Evolutionary conservation across 345 rosid genomes (phyloP), one percentile per base, ranked within the genome.

Genomic region (Dovyalis caffra): DNA sequence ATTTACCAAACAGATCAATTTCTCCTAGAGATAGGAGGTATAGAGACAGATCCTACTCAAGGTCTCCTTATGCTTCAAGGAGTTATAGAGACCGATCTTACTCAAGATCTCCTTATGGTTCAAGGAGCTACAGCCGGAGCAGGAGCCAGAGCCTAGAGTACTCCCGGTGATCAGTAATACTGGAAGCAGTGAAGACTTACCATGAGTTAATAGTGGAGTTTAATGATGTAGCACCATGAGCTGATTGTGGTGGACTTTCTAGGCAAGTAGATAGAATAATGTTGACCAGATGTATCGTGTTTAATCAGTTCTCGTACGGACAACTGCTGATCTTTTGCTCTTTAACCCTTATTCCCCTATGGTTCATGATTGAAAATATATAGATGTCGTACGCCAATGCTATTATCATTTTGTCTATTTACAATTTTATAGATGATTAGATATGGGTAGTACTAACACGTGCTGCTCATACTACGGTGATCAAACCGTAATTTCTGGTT

Each of bases 81-180:
- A 90, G 94, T 80, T 73, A 71, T 29, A 87, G 85, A 63, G 94
- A 83, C 68, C 84, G 40, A 6, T 88, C 96, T 2, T 85, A 85
- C 80, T 84, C 88, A 0, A 82, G 88, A 81, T 43, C 47, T 43
- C 47, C 47, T 12, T 12, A 43, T 12, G 47, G 47, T 14, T 12
- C 85, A 76, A 66, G 31, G 51, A 84, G 86, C 81, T 75, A 68
- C 32, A 84, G 91, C 61, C 51, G 71, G 74, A 85, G 87, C 65
- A 63, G 78, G 68, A 89, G 91, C 76, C 6, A 14, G 76, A 84
- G 84, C 78, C 72, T 43, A 2, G 78, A 66, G 21, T 81, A 82
- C 73, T 82, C 80, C 34, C 73, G 79, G 77, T 85, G 83, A 84
- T 74, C 66, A 62, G n/a, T 6, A 31, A 16, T 6, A 18, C 3